These are phyloP conservation scores for Lodderomyces elongisporus DNA, from an alignment of 1,139 yeast species.

Conservation along the genomic window DNA sequence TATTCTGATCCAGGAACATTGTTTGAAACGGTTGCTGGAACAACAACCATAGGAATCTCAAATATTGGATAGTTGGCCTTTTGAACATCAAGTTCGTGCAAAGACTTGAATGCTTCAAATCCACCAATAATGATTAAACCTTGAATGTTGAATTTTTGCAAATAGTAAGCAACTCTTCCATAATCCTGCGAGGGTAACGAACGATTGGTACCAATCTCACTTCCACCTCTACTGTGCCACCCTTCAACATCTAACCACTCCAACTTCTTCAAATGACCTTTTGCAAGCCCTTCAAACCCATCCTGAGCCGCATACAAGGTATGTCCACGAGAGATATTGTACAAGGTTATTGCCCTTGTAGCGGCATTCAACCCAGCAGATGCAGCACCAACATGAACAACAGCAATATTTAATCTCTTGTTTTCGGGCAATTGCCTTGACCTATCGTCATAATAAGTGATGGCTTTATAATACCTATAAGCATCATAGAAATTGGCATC, in stretches of 20 bases:
- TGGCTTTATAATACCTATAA: constrained; percentile 63
- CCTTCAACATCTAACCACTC: constrained; percentile 84
- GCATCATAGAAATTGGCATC: constrained; percentile 85
- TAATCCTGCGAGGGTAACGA: constrained; percentile 75
- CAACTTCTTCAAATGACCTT: constrained; percentile 70
- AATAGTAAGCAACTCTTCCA: constrained; percentile 85
- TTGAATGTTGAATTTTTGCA: constrained; percentile 78
- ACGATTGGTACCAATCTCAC: constrained; percentile 93
- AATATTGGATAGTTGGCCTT: constrained; percentile 78
- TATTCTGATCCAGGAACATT: constrained; percentile 97
- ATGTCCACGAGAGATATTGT: constrained; percentile 89
- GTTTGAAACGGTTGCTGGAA: constrained; percentile 96
- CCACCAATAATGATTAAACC: constrained; percentile 93
- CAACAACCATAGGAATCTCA: constrained; percentile 86
- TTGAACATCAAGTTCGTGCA: constrained; percentile 72
- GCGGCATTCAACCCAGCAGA: constrained; percentile 96
- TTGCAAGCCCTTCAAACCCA: constrained; percentile 86
- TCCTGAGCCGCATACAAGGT: constrained; percentile 81
- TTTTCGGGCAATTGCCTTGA: constrained; percentile 45
- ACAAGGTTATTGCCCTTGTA: constrained; percentile 83
- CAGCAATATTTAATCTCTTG: constrained; percentile 63
- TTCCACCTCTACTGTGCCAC: constrained; percentile 91
- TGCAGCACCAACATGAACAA: constrained; percentile 93
- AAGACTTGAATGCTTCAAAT: constrained; percentile 84
- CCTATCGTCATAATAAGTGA: constrained; percentile 67